Evolutionary conservation across 306 rosid genomes (phyloP), one percentile per base, ranked within the genome.

Genomic region (Rosa multiflora): DNA sequence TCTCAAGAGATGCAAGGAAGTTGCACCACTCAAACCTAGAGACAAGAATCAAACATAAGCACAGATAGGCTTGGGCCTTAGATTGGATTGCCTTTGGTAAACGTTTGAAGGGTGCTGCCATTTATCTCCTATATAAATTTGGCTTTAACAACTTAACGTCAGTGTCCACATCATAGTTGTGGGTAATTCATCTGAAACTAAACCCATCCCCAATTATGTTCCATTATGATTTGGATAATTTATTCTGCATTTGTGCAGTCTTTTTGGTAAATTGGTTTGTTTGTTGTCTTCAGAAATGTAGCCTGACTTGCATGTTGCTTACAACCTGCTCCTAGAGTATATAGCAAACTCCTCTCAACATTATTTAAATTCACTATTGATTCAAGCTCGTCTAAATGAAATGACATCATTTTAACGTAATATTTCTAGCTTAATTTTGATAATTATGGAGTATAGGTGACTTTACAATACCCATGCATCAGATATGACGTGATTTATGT

Each of bases 181-280:
- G 68, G 29, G 4, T 69, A 44, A 23, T 40, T 53, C 51, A 74
- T 78, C 78, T 74, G 76, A 79, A 76, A 72, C n/a, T 77, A 79
- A n/a, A 59, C 51, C 26, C 39, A 55, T 47, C 77, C 4, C 6
- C 61, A 2, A 56, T 14, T 44, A 67, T 78, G 17, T 67, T 72
- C 47, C 47, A 82, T 49, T 48, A 81, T 42, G 75, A 76, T 76
- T 64, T 59, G 53, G 73, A 56, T 23, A 72, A 78, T 78, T 53
- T 72, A 39, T 52, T 69, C 56, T 83, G 80, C 76, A 83, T 37
- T 71, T 15, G 51, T 35, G 42, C n/a, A 17, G 7, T 52, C 39
- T 44, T 61, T n/a, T 75, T 8, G 21, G 8, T 3, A 21, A 43
- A 59, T n/a, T 49, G 14, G 21, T 53, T 13, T 37, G 51, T 29